Evolutionary conservation across 768 basidiomycete species (phyloP), one percentile per base, ranked within the genome.

Genomic region (Tylopilus subfusipes): DNA sequence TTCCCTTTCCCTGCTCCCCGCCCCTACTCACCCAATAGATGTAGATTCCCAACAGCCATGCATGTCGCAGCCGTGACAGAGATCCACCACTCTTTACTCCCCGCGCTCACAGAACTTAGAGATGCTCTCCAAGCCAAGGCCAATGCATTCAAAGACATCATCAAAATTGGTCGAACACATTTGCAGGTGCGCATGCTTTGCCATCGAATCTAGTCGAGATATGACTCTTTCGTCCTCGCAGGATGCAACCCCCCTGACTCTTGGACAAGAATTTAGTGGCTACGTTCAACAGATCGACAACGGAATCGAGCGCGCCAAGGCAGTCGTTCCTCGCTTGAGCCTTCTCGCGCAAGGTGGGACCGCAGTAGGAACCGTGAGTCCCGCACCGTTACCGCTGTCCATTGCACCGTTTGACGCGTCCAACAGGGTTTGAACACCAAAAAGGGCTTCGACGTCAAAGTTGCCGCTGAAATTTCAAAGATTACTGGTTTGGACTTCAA

Each of bases 151-250:
- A 85, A 88, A 29, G 74, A 88, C 66, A 98, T 99, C 65, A 93
- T 98, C 72, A 99, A 99, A 73, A 99, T 99, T 65, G 97, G 97
- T 36, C 88, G 97, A 42, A 99, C 97, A 5, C 97, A 99, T 74
- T 75, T 99, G 55, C 91, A 93, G 78, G 88, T 83, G 52, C 45
- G 62, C 48, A 36, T 43, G 13, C 25, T 25, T 36, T 43, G 1
- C 19, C 31, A 11, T 45, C 42, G 31, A 22, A 22, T 19, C 24
- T n/a, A 25, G 25, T 49, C 51, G 31, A 43, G 1, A 31, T 39
- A 7, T 39, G 48, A 45, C 33, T 30, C n/a, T 27, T 18, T 59
- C 39, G 21, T 55, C 53, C 52, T 47, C 52, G 19, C 68, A 97
- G 87, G 97, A 99, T 72, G 97, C 97, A 4, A 98, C 97, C 0